phyloP scores from a whole-genome alignment of 208 protist genomes.

The Wallacemonas rigidus region DNA sequence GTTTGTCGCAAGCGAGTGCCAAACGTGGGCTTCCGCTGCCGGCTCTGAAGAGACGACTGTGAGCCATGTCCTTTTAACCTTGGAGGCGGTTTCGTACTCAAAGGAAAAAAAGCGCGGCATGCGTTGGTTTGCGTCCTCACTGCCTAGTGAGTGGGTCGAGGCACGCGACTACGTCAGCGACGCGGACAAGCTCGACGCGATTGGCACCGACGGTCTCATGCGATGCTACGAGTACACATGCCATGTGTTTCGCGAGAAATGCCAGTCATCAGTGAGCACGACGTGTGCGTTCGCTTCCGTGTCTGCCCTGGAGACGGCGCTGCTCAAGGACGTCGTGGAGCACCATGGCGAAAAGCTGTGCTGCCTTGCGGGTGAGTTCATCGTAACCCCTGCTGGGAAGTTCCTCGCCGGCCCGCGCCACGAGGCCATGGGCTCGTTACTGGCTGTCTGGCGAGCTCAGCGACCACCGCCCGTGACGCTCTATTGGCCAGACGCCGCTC shows the following conservation, averaged over 20 bases:
- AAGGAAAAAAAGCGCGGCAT: slow-evolving; percentile 69
- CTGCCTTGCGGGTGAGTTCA: slow-evolving; percentile 51
- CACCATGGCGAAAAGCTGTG: slow-evolving; percentile 82
- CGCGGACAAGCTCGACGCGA: slow-evolving; percentile 84
- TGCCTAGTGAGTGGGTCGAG: slow-evolving; percentile 52
- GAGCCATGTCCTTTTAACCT: background rate
- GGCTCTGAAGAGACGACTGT: slow-evolving; percentile 19
- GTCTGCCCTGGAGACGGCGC: slow-evolving; percentile 24
- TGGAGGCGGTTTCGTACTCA: slow-evolving; percentile 83
- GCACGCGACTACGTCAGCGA: slow-evolving; percentile 84
- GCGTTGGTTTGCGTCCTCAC: slow-evolving; percentile 63
- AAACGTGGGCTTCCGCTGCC: background rate
- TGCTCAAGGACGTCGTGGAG: slow-evolving; percentile 52
- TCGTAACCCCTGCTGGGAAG: slow-evolving; percentile 65
- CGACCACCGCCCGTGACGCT: slow-evolving; percentile 49
- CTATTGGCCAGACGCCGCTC: slow-evolving; percentile 42
- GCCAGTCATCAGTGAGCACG: background rate
- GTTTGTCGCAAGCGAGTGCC: slow-evolving; percentile 34
- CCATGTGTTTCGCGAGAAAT: slow-evolving; percentile 4
- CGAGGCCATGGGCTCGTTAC: slow-evolving; percentile 52
- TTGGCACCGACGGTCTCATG: slow-evolving; percentile 64
- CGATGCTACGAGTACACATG: slow-evolving; percentile 79
- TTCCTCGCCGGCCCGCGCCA: slow-evolving; percentile 48
- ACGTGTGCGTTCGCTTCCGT: background rate
- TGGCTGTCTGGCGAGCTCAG: slow-evolving; percentile 55